Evolutionary conservation across 192 early-diverging fungal species (phyloP).

Genomic region (Diversispora eburnea): DNA sequence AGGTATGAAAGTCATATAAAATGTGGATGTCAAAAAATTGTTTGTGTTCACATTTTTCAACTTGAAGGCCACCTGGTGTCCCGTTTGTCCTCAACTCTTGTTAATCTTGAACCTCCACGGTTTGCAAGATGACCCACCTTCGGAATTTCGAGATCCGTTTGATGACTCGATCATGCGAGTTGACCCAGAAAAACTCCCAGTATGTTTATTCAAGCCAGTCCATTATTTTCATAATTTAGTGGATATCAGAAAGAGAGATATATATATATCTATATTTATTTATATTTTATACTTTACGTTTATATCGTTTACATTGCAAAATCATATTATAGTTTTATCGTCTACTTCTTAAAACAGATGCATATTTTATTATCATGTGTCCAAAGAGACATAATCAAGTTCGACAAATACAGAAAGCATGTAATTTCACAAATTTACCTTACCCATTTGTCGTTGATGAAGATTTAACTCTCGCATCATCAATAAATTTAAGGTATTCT

Average conservation of each 20-base stretch:
- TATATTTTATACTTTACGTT: background rate
- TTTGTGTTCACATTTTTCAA: background rate
- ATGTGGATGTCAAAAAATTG: background rate
- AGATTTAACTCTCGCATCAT: conserved; percentile 7
- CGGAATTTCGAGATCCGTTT: conserved; percentile 4
- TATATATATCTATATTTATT: background rate
- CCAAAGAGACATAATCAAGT: background rate
- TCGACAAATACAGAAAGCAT: background rate
- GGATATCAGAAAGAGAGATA: background rate
- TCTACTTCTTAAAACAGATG: conserved; percentile 1
- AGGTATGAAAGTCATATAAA: background rate
- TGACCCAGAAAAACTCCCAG: background rate
- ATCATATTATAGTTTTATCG: background rate
- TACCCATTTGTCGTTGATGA: conserved; percentile 24
- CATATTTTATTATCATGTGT: conserved; percentile 20
- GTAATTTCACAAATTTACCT: conserved; percentile 9
- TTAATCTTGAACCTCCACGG: conserved; percentile 4
- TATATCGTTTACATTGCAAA: background rate
- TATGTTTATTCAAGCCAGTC: background rate
- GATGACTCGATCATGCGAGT: background rate
- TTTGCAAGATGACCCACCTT: background rate
- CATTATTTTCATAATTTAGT: background rate
- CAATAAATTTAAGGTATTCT: background rate
- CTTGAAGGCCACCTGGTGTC: conserved; percentile 10
- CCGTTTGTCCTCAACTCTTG: conserved; percentile 18